Evolutionary conservation across 2,329 filamentous ascomycete species (phyloP).

Genomic region (Monosporascus sp.): DNA sequence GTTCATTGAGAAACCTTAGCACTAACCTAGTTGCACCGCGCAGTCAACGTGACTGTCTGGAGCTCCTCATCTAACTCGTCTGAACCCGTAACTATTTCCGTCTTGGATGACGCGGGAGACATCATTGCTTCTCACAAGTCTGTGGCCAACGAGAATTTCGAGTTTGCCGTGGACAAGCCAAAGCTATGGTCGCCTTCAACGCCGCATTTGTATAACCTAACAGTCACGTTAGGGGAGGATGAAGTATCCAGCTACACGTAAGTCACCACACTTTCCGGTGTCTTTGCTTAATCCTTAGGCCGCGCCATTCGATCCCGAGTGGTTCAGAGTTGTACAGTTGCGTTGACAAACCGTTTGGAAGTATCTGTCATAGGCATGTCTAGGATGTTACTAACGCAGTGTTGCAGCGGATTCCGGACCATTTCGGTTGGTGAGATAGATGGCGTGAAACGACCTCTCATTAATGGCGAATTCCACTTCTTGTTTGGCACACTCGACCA

Average conservation of each 20-base stretch:
- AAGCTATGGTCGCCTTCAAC: conserved; percentile 60
- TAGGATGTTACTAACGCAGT: background rate
- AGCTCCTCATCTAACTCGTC: conserved; percentile 31
- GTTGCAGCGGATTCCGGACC: conserved; percentile 52
- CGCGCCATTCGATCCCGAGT: too few relatives aligned
- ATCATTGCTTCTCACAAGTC: conserved; percentile 39
- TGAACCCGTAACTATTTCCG: conserved; percentile 26
- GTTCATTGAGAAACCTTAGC: background rate
- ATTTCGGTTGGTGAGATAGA: conserved; percentile 51
- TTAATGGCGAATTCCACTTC: conserved; percentile 67
- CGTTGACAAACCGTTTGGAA: too few relatives aligned
- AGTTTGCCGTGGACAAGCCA: conserved; percentile 48
- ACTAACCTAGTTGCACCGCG: background rate
- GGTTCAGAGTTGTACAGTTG: too few relatives aligned
- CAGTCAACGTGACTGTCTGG: conserved; percentile 52
- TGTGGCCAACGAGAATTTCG: conserved; percentile 43
- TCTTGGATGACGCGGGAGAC: conserved; percentile 31
- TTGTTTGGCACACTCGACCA: conserved; percentile 65
- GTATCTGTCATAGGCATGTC: too few relatives aligned
- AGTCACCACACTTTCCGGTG: background rate
- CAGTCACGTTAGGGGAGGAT: conserved; percentile 47
- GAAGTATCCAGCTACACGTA: conserved; percentile 54
- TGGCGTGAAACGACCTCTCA: conserved; percentile 53
- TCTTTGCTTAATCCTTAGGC: background rate
- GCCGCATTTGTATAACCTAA: conserved; percentile 60